A percentile compares a stretch with the other conserved stretches of the same genome.
Evolutionary conservation across 2,329 filamentous ascomycete genomes (phyloP).

Genomic region (Zarea fungicola): DNA sequence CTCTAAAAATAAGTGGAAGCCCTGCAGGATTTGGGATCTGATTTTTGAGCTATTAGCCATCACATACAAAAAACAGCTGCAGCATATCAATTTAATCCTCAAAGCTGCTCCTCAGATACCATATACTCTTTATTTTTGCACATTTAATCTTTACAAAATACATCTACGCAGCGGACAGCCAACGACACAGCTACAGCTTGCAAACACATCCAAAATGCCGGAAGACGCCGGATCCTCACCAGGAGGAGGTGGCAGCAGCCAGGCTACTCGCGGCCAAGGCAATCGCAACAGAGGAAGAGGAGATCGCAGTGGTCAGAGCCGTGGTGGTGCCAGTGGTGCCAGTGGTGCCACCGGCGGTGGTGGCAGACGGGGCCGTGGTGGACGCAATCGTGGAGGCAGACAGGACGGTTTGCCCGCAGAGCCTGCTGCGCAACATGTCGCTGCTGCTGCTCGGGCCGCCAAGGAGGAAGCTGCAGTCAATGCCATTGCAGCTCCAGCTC

Average conservation of each 20-base stretch:
- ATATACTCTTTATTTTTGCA: neutral
- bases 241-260: conserved; percentile 2
- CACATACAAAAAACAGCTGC: neutral
- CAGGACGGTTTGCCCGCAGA: conserved; percentile 24
- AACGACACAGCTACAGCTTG: neutral
- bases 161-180: neutral
- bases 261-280: conserved; percentile 7
- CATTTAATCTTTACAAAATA: neutral
- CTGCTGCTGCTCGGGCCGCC: conserved; percentile 24
- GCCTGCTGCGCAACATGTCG: conserved; percentile 27
- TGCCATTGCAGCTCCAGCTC: conserved; percentile 15
- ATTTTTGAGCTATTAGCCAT: neutral
- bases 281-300: conserved; percentile 7
- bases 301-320: conserved; percentile 3
- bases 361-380: conserved; percentile 32
- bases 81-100: too few relatives aligned
- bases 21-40: neutral
- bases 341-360: conserved; percentile 29
- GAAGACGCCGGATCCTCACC: conserved; percentile 4
- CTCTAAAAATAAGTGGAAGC: conserved; percentile 12
- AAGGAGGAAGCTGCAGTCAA: conserved; percentile 31
- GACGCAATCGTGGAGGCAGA: conserved; percentile 14
- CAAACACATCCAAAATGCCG: conserved; percentile 3
- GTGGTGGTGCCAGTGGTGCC: too few relatives aligned
- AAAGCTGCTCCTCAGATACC: too few relatives aligned